Percentiles rank a stretch among this genome's conserved stretches.
Evolutionary conservation across 2,329 filamentous ascomycete genomes (phyloP).

Genomic region (Echinosphaeria canescens): DNA sequence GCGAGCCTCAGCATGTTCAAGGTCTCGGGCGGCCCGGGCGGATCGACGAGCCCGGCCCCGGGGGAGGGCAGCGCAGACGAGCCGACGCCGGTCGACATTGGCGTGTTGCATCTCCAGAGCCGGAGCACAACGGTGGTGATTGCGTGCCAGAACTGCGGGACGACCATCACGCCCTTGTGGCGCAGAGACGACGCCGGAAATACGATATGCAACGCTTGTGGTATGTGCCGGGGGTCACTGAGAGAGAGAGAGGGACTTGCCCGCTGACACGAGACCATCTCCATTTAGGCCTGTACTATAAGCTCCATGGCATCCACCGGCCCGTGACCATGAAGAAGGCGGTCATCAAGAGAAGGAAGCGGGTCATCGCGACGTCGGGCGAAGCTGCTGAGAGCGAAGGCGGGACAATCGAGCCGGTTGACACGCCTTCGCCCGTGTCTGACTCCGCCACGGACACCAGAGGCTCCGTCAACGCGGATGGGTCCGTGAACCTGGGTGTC

Average conservation of each 20-base stretch:
- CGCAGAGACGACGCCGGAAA: slow-evolving; percentile 83
- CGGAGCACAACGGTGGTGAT: slow-evolving; percentile 47
- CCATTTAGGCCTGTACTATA: slow-evolving; percentile 68
- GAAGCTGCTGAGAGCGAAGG: slow-evolving; percentile 18
- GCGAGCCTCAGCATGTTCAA: slow-evolving; percentile 31
- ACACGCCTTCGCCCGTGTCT: slow-evolving; percentile 14
- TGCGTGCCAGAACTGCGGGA: slow-evolving; percentile 92
- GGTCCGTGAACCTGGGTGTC: slow-evolving; percentile 39
- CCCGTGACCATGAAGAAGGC: slow-evolving; percentile 98
- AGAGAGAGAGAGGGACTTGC: too few relatives aligned
- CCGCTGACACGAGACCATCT: slow-evolving; percentile 4
- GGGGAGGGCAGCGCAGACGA: too few relatives aligned
- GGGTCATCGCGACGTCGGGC: slow-evolving; percentile 63
- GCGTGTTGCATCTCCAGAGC: slow-evolving; percentile 18
- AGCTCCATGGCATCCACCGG: slow-evolving; percentile 80
- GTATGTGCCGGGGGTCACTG: too few relatives aligned
- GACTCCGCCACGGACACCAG: slow-evolving; percentile 17
- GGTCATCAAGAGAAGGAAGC: slow-evolving; percentile 87
- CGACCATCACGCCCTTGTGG: slow-evolving; percentile 93
- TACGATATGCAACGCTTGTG: slow-evolving; percentile 97
- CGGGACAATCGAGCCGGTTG: slow-evolving; percentile 23
- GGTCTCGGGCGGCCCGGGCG: slow-evolving; percentile 6
- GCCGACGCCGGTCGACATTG: slow-evolving; percentile 24
- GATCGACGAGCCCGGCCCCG: too few relatives aligned
- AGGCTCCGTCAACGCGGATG: slow-evolving; percentile 38